Percentiles rank a stretch among this genome's conserved stretches.
Evolutionary conservation across 345 rosid species (phyloP).

Genomic region (Moricandia moricandioides): DNA sequence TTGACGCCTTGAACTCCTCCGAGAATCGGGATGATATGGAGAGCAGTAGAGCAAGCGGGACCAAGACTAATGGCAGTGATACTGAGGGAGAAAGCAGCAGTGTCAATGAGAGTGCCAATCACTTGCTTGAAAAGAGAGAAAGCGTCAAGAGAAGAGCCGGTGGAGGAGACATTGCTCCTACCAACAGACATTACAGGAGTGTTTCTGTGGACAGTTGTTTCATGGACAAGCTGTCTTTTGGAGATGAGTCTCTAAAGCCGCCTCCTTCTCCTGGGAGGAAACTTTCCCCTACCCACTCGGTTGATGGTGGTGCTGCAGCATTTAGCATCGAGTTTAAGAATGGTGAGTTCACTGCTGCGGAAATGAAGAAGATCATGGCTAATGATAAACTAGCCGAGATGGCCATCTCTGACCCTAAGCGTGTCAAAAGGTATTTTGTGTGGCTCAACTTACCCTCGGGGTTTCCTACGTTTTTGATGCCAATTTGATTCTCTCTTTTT

Average conservation of each 20-base stretch:
- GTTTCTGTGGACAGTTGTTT: constrained; percentile 87
- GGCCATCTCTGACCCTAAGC: constrained; percentile 82
- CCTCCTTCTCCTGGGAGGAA: constrained; percentile 51
- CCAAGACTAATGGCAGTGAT: constrained; percentile 60
- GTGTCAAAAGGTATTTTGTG: constrained; percentile 96
- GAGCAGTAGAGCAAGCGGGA: constrained; percentile 90
- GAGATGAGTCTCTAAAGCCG: constrained; percentile 69
- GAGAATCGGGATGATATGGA: constrained; percentile 61
- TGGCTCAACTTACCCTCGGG: too few relatives aligned
- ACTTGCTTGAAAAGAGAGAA: too few relatives aligned
- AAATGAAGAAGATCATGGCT: constrained; percentile 89
- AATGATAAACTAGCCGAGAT: constrained; percentile 94
- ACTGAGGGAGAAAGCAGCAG: constrained; percentile 94
- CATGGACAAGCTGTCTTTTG: constrained; percentile 72
- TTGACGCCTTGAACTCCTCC: constrained; percentile 75
- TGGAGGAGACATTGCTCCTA: constrained; percentile 74
- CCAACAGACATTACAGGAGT: constrained; percentile 86
- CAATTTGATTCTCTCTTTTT: neutral
- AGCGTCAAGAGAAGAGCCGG: too few relatives aligned
- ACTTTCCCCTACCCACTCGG: constrained; percentile 61
- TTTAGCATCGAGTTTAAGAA: constrained; percentile 88
- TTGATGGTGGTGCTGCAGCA: constrained; percentile 45
- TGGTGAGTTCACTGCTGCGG: constrained; percentile 82
- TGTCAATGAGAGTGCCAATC: constrained; percentile 54
- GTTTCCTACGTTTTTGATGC: too few relatives aligned